These are phyloP conservation scores for Neurospora sp. DNA, from an alignment of 495 filamentous ascomycete genomes.

Conservation along the genomic window DNA sequence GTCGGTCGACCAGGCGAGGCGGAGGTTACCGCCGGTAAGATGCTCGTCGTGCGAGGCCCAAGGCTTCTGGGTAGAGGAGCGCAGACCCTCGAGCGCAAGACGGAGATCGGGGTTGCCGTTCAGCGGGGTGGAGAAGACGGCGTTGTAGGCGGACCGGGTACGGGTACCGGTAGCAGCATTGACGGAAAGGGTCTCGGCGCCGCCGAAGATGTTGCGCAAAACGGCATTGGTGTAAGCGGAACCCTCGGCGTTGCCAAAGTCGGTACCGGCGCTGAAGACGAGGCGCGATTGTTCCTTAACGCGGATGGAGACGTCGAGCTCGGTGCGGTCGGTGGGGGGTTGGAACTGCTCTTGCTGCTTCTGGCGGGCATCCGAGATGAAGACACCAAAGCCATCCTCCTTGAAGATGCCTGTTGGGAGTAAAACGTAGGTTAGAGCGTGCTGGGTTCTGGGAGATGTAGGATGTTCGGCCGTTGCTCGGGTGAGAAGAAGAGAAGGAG, in stretches of 20 bases:
- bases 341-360: constrained; percentile 26
- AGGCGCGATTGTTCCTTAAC: constrained; percentile 72
- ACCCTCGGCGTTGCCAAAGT: constrained; percentile 83
- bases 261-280: constrained; percentile 81
- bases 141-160: constrained; percentile 80
- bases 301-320: constrained; percentile 66
- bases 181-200: constrained; percentile 73
- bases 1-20: constrained; percentile 57
- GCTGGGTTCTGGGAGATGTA: background rate
- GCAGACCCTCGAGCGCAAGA: constrained; percentile 63
- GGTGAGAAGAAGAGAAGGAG: background rate
- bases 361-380: constrained; percentile 58
- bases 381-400: constrained; percentile 67
- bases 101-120: constrained; percentile 68
- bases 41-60: constrained; percentile 93
- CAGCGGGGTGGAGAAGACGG: constrained; percentile 70
- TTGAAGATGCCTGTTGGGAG: constrained; percentile 67
- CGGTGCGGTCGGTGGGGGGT: constrained; percentile 51
- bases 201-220: constrained; percentile 87
- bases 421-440: constrained; percentile 3
- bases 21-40: constrained; percentile 67
- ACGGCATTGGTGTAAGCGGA: constrained; percentile 78
- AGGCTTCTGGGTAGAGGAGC: constrained; percentile 71
- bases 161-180: constrained; percentile 82
- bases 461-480: background rate